These are phyloP conservation scores for Solanum chmielewskii DNA, from an alignment of 257 asterid genomes.

Conservation along the genomic window DNA sequence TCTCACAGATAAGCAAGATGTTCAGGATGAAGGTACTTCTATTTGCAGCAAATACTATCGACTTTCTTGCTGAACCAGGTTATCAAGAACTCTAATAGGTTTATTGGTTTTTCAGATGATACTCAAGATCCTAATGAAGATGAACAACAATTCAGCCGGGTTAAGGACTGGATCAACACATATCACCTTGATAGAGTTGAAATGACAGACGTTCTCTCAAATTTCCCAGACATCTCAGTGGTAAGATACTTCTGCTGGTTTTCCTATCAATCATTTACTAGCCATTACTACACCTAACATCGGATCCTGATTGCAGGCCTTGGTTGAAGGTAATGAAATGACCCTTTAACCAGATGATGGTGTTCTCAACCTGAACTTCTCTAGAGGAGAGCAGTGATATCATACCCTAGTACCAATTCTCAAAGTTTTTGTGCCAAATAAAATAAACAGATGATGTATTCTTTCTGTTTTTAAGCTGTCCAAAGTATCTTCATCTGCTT, in stretches of 20 bases:
- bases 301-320: constrained; percentile 31
- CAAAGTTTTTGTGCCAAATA: background rate
- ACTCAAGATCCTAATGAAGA: constrained; percentile 89
- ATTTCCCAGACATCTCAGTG: constrained; percentile 77
- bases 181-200: constrained; percentile 63
- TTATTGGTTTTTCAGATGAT: constrained; percentile 35
- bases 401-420: background rate
- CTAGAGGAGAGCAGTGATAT: constrained; percentile 4
- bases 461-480: background rate
- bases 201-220: constrained; percentile 61
- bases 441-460: background rate
- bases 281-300: background rate
- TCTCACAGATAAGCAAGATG: constrained; percentile 36
- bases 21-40: constrained; percentile 47
- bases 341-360: constrained; percentile 10
- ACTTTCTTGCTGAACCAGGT: background rate
- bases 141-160: constrained; percentile 53
- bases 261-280: background rate
- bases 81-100: constrained; percentile 4
- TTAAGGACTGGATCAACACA: constrained; percentile 73
- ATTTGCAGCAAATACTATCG: background rate
- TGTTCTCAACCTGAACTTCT: background rate
- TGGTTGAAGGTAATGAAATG: constrained; percentile 69
- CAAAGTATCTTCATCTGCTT: background rate
- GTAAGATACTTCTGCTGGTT: constrained; percentile 21